A percentile compares a stretch with the other conserved stretches of the same genome.
Evolutionary conservation across 495 filamentous ascomycete species (phyloP).

Genomic region (Xylaria acuta): DNA sequence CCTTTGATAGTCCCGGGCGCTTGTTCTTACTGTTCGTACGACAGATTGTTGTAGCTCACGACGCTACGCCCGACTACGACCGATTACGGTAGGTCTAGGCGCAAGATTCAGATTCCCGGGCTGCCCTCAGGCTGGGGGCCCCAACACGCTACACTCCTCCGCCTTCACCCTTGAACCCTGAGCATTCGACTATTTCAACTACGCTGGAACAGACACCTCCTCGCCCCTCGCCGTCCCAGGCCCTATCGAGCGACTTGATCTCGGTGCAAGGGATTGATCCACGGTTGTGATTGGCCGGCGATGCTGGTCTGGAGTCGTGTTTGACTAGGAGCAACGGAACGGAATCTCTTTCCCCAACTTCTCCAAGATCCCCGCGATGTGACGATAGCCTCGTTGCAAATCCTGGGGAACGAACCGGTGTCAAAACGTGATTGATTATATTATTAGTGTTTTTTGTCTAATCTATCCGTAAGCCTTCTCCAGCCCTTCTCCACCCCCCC

Average conservation of each 20-base stretch:
- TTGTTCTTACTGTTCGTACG: not conserved
- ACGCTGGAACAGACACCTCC: not conserved
- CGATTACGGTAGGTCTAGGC: not conserved
- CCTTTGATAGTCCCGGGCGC: not conserved
- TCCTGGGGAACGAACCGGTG: constrained; percentile 3
- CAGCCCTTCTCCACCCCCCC: not conserved
- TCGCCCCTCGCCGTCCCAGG: not conserved
- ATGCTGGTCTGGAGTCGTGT: constrained; percentile 4
- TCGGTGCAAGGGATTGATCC: constrained; percentile 13
- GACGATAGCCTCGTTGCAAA: constrained; percentile 14
- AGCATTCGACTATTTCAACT: not conserved
- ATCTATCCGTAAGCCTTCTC: not conserved
- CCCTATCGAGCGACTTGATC: not conserved
- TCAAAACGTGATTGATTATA: constrained; percentile 14
- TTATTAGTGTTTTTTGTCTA: constrained; percentile 19
- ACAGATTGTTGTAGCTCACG: not conserved
- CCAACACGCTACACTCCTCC: not conserved
- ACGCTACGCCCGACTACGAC: not conserved
- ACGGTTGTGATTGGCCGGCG: not conserved
- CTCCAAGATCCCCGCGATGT: constrained; percentile 20
- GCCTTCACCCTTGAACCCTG: not conserved
- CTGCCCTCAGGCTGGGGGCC: not conserved
- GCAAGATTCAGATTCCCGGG: too few relatives aligned
- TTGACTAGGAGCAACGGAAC: constrained; percentile 22
- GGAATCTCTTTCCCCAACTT: constrained; percentile 14